A percentile compares a stretch with the other conserved stretches of the same genome.
phyloP scores from a whole-genome alignment of 768 basidiomycete genomes.

The Amyloporia xantha region DNA sequence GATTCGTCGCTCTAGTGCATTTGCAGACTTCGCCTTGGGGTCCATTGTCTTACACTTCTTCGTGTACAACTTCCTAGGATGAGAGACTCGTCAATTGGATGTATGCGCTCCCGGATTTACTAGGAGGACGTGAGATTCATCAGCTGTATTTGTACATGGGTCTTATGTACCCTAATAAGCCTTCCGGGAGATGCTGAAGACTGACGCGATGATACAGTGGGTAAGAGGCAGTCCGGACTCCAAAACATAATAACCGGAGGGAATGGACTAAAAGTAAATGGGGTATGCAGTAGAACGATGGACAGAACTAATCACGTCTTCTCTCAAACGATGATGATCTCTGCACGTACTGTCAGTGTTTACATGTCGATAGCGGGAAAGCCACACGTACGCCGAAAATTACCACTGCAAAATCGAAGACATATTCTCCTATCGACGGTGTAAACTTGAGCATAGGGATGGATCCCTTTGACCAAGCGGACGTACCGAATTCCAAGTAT shows the following conservation, averaged over 20 bases:
- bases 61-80: conserved; percentile 97
- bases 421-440: conserved; percentile 62
- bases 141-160: conserved; percentile 2
- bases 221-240: background rate
- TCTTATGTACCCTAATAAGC: background rate
- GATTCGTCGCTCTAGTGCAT: conserved; percentile 55
- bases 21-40: conserved; percentile 94
- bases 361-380: conserved; percentile 1
- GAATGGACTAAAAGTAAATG: background rate
- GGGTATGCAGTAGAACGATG: background rate
- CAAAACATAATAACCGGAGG: background rate
- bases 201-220: background rate
- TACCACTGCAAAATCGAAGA: conserved; percentile 82
- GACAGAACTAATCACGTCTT: conserved; percentile 8
- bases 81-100: too few species aligned
- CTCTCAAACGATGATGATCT: conserved; percentile 73
- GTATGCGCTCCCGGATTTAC: too few species aligned
- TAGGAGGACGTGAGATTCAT: too few species aligned
- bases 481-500: conserved; percentile 75
- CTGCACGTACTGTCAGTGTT: conserved; percentile 29
- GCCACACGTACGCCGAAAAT: conserved; percentile 61
- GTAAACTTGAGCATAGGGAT: conserved; percentile 1
- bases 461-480: background rate
- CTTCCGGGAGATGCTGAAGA: background rate
- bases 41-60: conserved; percentile 97